Evolutionary conservation across 202 grass and related monocot species (phyloP).

Genomic region (Carex arenaria): DNA sequence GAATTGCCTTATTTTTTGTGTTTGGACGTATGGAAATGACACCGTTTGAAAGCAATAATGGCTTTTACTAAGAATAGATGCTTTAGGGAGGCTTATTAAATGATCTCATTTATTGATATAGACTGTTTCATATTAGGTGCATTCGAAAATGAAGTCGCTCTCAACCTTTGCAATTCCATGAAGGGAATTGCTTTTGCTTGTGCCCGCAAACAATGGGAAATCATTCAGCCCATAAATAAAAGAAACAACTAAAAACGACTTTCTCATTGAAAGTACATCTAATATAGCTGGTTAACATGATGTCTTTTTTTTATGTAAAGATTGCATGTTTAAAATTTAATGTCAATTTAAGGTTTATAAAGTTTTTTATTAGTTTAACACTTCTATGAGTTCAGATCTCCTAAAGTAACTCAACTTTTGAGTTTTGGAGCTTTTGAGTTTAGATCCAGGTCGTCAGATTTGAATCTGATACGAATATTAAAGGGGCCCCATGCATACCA

Average conservation of each 20-base stretch:
- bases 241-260: not conserved
- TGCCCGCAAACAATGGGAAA: conserved; percentile 2
- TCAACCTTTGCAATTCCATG: not conserved
- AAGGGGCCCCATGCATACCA: too few species aligned
- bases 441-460: too few species aligned
- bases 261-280: not conserved
- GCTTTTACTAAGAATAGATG: not conserved
- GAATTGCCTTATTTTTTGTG: not conserved
- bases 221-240: not conserved
- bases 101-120: not conserved
- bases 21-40: not conserved
- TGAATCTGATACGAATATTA: too few species aligned
- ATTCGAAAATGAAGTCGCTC: not conserved
- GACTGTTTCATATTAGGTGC: not conserved
- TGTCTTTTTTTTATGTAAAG: not conserved
- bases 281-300: not conserved
- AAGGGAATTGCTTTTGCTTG: conserved; percentile 8
- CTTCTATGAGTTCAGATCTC: too few species aligned
- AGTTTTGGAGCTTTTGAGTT: too few species aligned
- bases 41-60: not conserved
- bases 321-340: not conserved
- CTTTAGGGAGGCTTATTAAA: not conserved
- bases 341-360: not conserved
- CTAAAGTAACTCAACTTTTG: too few species aligned
- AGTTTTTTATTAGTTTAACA: too few species aligned